A percentile compares a stretch with the other conserved stretches of the same genome.
Conservation (phyloP, 306 rosid genomes). For the Cicer judaicum region DNA sequence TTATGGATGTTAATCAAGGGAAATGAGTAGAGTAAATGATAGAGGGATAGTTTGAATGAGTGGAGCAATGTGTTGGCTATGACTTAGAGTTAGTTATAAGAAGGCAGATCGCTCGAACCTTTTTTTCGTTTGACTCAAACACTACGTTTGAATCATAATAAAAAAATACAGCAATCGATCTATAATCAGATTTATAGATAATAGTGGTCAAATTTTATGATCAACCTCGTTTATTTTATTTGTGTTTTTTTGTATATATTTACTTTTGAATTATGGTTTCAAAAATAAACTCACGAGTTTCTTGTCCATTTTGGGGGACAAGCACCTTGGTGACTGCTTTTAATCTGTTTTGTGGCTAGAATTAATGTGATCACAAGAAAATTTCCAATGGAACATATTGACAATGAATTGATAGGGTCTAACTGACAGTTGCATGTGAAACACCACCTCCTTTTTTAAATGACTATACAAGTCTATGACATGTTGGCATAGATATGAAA, state of each 20-base stretch:
- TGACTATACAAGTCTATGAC: slow-evolving; percentile 40
- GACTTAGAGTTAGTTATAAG: no score
- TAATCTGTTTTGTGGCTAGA: slow-evolving; percentile 15
- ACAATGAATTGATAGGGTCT: slow-evolving; percentile 36
- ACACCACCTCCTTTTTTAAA: slow-evolving; percentile 43
- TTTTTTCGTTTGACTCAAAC: no score
- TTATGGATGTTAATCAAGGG: not conserved
- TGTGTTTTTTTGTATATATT: no score
- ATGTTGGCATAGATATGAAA: not conserved
- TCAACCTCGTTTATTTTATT: no score
- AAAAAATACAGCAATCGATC: no score
- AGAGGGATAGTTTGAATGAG: not conserved
- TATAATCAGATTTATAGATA: no score
- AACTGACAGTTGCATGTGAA: slow-evolving; percentile 40
- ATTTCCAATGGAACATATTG: slow-evolving; percentile 30
- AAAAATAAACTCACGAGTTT: not conserved
- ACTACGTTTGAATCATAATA: no score
- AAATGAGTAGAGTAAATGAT: not conserved
- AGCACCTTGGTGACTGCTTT: slow-evolving; percentile 33
- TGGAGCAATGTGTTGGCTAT: not conserved
- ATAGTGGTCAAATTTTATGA: no score
- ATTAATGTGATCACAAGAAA: slow-evolving; percentile 39
- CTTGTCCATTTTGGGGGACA: slow-evolving; percentile 32
- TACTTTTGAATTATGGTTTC: not conserved
- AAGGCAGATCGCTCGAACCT: no score